A percentile compares a stretch with the other conserved stretches of the same genome.
These are phyloP conservation scores for Endoconidiophora polonica DNA, from an alignment of 2,329 filamentous ascomycete genomes.

Conservation along the genomic window DNA sequence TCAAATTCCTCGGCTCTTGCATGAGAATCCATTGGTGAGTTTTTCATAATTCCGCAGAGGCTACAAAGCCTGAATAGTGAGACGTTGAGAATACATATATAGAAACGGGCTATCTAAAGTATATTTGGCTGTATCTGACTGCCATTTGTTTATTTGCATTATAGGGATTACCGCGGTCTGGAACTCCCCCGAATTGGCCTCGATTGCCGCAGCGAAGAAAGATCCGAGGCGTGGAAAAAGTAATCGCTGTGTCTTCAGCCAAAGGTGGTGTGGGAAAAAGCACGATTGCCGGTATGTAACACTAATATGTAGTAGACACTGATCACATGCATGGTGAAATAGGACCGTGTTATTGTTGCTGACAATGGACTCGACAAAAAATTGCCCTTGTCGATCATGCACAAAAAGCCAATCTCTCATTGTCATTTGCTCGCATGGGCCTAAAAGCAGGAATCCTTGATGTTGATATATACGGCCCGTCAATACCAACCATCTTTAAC, in stretches of 20 bases:
- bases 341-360: no score
- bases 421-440: conserved; percentile 70
- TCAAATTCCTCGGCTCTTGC: conserved; percentile 20
- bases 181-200: conserved; percentile 37
- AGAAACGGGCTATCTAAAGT: not conserved
- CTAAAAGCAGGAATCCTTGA: conserved; percentile 78
- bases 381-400: not conserved
- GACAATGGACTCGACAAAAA: not conserved
- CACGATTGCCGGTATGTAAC: conserved; percentile 57
- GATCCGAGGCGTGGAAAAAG: conserved; percentile 71
- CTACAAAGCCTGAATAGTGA: no score
- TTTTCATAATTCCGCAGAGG: not conserved
- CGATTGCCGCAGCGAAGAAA: conserved; percentile 65
- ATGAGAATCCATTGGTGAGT: conserved; percentile 78
- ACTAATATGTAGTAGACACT: not conserved
- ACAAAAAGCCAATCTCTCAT: conserved; percentile 54
- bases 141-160: not conserved
- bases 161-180: conserved; percentile 72
- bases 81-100: not conserved
- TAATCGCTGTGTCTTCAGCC: conserved; percentile 92
- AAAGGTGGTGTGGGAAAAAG: conserved; percentile 98
- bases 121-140: not conserved
- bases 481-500: conserved; percentile 77
- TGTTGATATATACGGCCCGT: conserved; percentile 92
- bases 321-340: not conserved